phyloP scores from a whole-genome alignment of 2,329 filamentous ascomycete species.

The Whalleya microplaca region DNA sequence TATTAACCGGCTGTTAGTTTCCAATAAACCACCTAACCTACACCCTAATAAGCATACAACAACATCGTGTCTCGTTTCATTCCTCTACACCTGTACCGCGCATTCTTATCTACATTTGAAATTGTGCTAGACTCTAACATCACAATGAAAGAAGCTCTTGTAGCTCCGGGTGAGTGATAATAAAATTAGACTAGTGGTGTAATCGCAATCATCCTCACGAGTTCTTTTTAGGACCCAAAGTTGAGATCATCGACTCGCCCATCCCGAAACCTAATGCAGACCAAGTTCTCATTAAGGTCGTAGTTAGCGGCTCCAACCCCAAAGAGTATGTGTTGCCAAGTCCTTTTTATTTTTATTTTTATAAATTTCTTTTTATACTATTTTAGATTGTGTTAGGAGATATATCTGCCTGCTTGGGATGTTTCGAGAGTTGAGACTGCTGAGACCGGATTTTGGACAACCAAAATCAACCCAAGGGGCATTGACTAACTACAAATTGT shows the following conservation, averaged over 20 bases:
- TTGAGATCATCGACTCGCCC: constrained; percentile 45
- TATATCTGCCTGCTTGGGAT: not conserved
- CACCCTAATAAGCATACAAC: not conserved
- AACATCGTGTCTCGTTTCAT: not conserved
- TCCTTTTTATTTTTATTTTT: too few relatives aligned
- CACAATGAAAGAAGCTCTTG: constrained; percentile 34
- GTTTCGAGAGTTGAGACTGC: not conserved
- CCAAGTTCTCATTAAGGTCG: constrained; percentile 48
- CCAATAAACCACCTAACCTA: too few relatives aligned
- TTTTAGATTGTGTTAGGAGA: not conserved
- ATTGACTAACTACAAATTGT: not conserved
- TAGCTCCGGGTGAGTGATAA: constrained; percentile 22
- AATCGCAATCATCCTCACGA: not conserved
- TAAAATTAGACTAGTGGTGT: not conserved
- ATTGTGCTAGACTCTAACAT: not conserved
- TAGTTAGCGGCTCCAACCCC: constrained; percentile 50
- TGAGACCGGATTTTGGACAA: constrained; percentile 27
- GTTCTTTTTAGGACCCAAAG: constrained; percentile 29
- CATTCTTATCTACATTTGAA: not conserved
- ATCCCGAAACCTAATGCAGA: constrained; percentile 43
- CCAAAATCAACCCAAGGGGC: not conserved
- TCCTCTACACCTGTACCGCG: too few relatives aligned
- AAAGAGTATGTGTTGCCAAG: constrained; percentile 47
- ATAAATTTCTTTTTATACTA: not conserved
- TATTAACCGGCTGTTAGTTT: not conserved